These are phyloP conservation scores for Porphyrellus cyaneotinctus DNA, from an alignment of 768 basidiomycete genomes.

Conservation along the genomic window DNA sequence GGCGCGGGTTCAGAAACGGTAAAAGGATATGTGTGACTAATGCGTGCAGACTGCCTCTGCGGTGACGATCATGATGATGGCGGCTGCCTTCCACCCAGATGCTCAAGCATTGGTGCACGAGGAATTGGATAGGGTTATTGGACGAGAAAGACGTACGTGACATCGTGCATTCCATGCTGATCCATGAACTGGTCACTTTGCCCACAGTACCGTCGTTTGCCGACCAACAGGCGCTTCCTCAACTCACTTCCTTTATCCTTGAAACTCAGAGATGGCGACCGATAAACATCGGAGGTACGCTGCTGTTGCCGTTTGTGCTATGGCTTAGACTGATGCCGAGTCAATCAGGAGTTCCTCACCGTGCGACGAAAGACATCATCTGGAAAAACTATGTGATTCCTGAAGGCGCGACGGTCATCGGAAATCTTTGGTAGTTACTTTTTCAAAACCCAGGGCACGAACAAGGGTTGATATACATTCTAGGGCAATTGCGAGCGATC, in stretches of 20 bases:
- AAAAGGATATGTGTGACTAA: background rate
- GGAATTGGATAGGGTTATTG: slow-evolving; percentile 4
- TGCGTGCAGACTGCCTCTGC: slow-evolving; percentile 6
- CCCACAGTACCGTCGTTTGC: slow-evolving; percentile 3
- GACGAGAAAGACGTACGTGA: slow-evolving; percentile 7
- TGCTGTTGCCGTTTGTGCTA: background rate
- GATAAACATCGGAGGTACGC: background rate
- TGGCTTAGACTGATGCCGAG: background rate
- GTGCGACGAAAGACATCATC: slow-evolving; percentile 2
- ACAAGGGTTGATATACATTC: background rate
- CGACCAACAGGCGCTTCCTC: slow-evolving; percentile 2
- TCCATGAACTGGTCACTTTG: background rate
- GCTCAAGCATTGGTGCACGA: slow-evolving; percentile 8
- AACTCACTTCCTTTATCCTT: background rate
- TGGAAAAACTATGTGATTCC: slow-evolving; percentile 9
- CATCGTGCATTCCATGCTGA: too few relatives aligned
- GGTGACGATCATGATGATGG: slow-evolving; percentile 6
- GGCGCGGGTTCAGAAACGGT: slow-evolving; percentile 12
- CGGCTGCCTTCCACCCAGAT: slow-evolving; percentile 5
- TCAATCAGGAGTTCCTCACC: slow-evolving; percentile 1
- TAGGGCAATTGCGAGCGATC: slow-evolving; percentile 9
- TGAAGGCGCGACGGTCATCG: slow-evolving; percentile 3
- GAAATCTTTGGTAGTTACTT: background rate
- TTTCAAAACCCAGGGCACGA: background rate
- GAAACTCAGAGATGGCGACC: slow-evolving; percentile 5